These are phyloP conservation scores for Sporisorium graminicola DNA, from an alignment of 1,284 basidiomycete species.

Conservation along the genomic window DNA sequence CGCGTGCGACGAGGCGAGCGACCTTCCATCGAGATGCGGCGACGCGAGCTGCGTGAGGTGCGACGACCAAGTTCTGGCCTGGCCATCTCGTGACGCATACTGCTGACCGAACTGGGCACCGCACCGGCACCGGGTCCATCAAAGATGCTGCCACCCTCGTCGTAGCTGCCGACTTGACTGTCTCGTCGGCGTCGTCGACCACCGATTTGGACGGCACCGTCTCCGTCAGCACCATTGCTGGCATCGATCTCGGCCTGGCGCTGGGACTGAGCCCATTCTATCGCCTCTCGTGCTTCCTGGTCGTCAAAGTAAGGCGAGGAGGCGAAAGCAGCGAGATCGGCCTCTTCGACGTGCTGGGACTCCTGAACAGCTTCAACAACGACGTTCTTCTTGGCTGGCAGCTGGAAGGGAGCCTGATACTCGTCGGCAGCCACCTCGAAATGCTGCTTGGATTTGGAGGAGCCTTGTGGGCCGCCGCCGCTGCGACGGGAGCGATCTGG, in stretches of 20 bases:
- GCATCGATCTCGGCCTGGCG: conserved; percentile 31
- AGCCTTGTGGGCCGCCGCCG: conserved; percentile 11
- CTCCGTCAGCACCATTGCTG: conserved; percentile 11
- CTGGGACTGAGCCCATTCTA: conserved; percentile 54
- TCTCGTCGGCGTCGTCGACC: conserved; percentile 54
- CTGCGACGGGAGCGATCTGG: conserved; percentile 28
- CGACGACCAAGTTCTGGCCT: conserved; percentile 55
- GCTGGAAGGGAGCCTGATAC: conserved; percentile 65
- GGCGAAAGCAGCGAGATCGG: conserved; percentile 27
- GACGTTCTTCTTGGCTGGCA: conserved; percentile 29
- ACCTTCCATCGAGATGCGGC: conserved; percentile 60
- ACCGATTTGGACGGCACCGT: conserved; percentile 25
- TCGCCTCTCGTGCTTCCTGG: conserved; percentile 60
- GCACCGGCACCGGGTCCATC: conserved; percentile 66
- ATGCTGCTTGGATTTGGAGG: conserved; percentile 34
- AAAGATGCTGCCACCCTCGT: conserved; percentile 64
- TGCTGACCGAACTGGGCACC: conserved; percentile 64
- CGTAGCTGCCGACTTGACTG: conserved; percentile 68
- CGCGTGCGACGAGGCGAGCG: conserved; percentile 48
- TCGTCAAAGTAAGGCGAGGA: conserved; percentile 67
- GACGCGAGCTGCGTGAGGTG: conserved; percentile 54
- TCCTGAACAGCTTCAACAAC: conserved; percentile 1
- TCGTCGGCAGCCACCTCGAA: conserved; percentile 61
- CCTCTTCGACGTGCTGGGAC: background rate
- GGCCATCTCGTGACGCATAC: conserved; percentile 55